Evolutionary conservation across 164 flowering plant genomes (phyloP), one percentile per base, ranked within the genome.

Genomic region (Vitis riparia): DNA sequence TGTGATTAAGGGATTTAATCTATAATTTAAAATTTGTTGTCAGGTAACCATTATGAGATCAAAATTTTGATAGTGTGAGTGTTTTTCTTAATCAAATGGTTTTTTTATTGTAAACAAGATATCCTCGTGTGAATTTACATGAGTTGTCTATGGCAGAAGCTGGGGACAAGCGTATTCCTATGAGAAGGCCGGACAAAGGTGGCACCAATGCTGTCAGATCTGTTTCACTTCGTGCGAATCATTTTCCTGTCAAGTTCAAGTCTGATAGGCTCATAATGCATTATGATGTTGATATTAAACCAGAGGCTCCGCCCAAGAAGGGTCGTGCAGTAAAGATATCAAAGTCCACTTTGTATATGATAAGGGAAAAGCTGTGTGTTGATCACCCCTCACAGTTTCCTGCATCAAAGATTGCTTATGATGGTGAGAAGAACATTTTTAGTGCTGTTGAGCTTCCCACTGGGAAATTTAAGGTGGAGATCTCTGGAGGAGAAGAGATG

Each of bases 391-490:
- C 6, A 2, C 8, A 27, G 1, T 80, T 81, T 57, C 82, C 89
- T 9, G 27, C 71, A 67, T 57, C 74, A 1, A 67, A 19, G 69
- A 83, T 81, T 27, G 93, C 83, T 4, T 89, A 83, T 70, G 96
- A 92, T 75, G 89, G 91, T 51, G 84, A 84, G 74, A 90, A 83
- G 76, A 89, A 75, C 68, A 75, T 92, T 12, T 89, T 83, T 68
- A 90, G 92, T 72, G 80, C 79, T 1, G 87, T 80, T 19, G 11
- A 30, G 4, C 74, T 92, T 15, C 88, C 88, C 1, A 65, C 71
- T 5, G 94, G 88, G 51, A 12, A 11, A 44, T 87, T 73, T 60
- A 63, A 9, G 29, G 95, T 90, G 58, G 67, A 80, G 1, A 52
- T 84, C 23, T 32, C 84, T 11, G 82, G 67, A n/a, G 90, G 76